Base-by-base conservation (phyloP, 2,329 filamentous ascomycete genomes). In the Ploettnerulaceae sp. region DNA sequence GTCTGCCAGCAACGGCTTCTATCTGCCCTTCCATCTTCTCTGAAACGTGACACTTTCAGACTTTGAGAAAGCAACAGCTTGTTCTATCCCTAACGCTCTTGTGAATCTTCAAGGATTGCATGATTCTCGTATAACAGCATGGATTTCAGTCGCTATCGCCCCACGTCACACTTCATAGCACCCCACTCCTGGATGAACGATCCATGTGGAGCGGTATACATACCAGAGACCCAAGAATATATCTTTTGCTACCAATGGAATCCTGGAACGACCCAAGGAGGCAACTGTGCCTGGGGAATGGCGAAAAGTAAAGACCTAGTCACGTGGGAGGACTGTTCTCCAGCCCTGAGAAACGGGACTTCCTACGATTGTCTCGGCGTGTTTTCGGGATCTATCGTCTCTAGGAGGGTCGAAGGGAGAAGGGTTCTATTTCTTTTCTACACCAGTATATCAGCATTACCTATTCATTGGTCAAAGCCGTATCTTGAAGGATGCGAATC, bases 241-340 rank as follows among this genome's bases (percentile, higher is more conserved):
- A 79, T 84, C 56, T 56, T 82, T 1, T 83, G 83, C 64, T 84
- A 83, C 57, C 80, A 84, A 59, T 79, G 71, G 73, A 75, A 76
- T 42, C 72, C 74, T 2, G 67, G 67, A 0, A 71, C 59, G 2
- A 61, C 65, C 4, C 67, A 73, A 1, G 72, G 65, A 5, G 77
- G 77, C 0, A 77, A 80, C 47, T 72, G 80, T 56, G 77, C 82
- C 52, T 84, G 81, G 81, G 80, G 81, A 12, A 79, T 84, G 57
- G 79, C 79, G 3, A 82, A 77, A 3, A 78, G 74, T 34, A 59
- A 64, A 15, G 79, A 84, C 54, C 64, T 84, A 1, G 80, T 79
- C 55, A 74, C 75, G 46, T 85, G 81, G 80, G 47, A 51, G 33
- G 54, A 55, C 21, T 54, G 47, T 24, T 45, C 47, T 5, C 51